Evolutionary conservation across 2,329 filamentous ascomycete species (phyloP).

Genomic region (Ciborinia camelliae): DNA sequence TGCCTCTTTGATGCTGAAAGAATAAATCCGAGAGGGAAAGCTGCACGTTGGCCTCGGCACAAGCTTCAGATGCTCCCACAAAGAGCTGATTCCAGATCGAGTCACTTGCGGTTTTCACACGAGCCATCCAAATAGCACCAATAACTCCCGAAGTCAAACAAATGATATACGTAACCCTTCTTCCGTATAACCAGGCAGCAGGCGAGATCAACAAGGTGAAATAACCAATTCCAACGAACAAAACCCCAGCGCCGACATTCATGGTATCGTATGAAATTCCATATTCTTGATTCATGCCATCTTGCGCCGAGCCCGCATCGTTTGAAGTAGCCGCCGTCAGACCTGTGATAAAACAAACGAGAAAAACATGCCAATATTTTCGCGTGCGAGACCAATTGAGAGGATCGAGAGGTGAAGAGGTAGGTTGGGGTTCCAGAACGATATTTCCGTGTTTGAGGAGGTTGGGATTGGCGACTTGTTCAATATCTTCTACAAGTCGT

Average conservation of each 20-base stretch:
- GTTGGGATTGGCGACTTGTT: constrained; percentile 23
- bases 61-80: constrained; percentile 54
- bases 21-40: constrained; percentile 56
- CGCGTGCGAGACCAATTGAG: constrained; percentile 49
- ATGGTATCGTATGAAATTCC: constrained; percentile 51
- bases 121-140: constrained; percentile 53
- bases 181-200: constrained; percentile 52
- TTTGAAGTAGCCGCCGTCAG: constrained; percentile 56
- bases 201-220: constrained; percentile 53
- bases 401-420: constrained; percentile 50
- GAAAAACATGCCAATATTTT: constrained; percentile 49
- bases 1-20: constrained; percentile 55
- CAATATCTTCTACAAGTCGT: constrained; percentile 28
- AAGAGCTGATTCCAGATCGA: constrained; percentile 56
- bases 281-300: constrained; percentile 49
- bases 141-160: constrained; percentile 48
- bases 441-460: constrained; percentile 42
- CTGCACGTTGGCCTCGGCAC: constrained; percentile 55
- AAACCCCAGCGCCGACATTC: constrained; percentile 55
- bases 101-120: constrained; percentile 43
- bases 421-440: constrained; percentile 52
- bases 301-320: constrained; percentile 50
- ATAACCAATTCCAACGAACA: constrained; percentile 55
- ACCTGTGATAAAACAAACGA: constrained; percentile 52
- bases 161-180: constrained; percentile 52